Conservation (phyloP, 805 yeast species). For the Teunomyces kruisii region DNA sequence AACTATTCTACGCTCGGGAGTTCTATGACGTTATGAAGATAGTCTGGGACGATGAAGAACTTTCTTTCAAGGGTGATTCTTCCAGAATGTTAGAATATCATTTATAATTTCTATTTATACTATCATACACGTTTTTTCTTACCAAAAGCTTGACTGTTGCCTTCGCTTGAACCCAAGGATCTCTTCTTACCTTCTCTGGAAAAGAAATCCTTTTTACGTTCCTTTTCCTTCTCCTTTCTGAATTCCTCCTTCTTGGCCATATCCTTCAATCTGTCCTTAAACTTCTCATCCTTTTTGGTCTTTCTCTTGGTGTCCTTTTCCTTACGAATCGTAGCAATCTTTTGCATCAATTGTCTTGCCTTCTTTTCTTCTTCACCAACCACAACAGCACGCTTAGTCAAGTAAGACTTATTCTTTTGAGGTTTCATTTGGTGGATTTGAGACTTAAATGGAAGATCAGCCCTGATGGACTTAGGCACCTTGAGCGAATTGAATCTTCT, state of each 20-base stretch:
- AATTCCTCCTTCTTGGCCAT: constrained; percentile 72
- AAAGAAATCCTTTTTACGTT: constrained; percentile 85
- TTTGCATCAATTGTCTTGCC: constrained; percentile 84
- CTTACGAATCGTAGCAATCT: constrained; percentile 78
- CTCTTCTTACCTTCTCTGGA: constrained; percentile 69
- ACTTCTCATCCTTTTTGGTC: constrained; percentile 71
- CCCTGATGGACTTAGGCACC: constrained; percentile 78
- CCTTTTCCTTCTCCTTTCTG: constrained; percentile 72
- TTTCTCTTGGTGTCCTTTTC: constrained; percentile 80
- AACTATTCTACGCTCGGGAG: constrained; percentile 65
- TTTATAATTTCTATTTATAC: constrained; percentile 10
- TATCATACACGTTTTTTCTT: constrained; percentile 29
- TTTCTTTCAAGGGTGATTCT: constrained; percentile 20
- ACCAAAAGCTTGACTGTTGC: constrained; percentile 32
- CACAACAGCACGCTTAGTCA: constrained; percentile 90
- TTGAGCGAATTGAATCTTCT: constrained; percentile 84
- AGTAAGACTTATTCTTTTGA: constrained; percentile 76
- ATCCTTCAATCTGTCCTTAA: constrained; percentile 71
- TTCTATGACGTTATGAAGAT: constrained; percentile 72
- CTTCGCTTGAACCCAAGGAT: constrained; percentile 35
- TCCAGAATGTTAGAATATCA: constrained; percentile 32
- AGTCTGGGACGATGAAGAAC: constrained; percentile 61
- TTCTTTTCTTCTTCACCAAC: constrained; percentile 90
- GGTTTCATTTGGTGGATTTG: constrained; percentile 89
- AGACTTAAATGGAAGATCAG: constrained; percentile 85